phyloP scores from a whole-genome alignment of 192 early-diverging fungal species.

The Podila clonocystis region DNA sequence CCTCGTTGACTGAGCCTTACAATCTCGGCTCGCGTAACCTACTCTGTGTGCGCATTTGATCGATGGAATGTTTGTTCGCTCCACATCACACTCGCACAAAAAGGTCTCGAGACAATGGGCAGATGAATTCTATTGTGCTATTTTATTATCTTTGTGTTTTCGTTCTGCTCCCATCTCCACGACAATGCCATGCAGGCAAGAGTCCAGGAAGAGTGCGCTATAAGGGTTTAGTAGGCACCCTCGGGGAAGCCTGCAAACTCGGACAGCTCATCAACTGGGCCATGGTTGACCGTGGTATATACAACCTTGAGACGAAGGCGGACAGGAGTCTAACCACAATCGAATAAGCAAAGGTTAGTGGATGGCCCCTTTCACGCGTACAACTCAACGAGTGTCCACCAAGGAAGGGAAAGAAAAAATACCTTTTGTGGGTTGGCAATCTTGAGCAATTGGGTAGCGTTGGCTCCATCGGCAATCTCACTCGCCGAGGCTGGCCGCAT shows the following conservation, averaged over 20 bases:
- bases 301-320: slow-evolving; percentile 65
- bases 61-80: too few species aligned
- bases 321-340: slow-evolving; percentile 57
- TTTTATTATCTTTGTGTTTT: too few species aligned
- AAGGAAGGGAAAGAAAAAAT: not conserved
- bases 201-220: not conserved
- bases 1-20: too few species aligned
- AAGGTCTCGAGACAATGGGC: too few species aligned
- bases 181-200: too few species aligned
- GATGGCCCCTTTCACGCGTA: not conserved
- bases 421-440: slow-evolving; percentile 87
- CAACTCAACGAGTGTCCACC: not conserved
- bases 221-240: slow-evolving; percentile 50
- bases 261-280: slow-evolving; percentile 62
- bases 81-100: too few species aligned
- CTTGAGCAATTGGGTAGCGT: slow-evolving; percentile 82
- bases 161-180: too few species aligned
- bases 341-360: not conserved
- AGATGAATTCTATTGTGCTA: too few species aligned
- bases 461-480: slow-evolving; percentile 64
- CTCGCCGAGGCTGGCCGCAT: slow-evolving; percentile 84
- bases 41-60: too few species aligned
- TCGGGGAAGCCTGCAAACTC: slow-evolving; percentile 70
- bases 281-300: slow-evolving; percentile 57
- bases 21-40: too few species aligned